Evolutionary conservation across 768 basidiomycete genomes (phyloP), one percentile per base, ranked within the genome.

Genomic region (Panus rudis): DNA sequence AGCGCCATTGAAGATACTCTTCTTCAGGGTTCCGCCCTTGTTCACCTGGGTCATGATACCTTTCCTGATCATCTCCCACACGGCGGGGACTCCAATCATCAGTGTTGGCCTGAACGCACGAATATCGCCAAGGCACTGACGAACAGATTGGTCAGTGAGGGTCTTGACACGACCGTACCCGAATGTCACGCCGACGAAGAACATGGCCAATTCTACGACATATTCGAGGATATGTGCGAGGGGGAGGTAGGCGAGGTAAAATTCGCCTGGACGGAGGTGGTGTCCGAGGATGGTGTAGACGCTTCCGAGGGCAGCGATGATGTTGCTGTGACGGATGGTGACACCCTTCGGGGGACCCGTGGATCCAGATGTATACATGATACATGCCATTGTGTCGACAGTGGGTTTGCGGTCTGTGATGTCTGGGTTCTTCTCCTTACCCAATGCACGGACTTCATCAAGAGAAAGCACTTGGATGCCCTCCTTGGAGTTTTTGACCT

Each of bases 11-110:
- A 99, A 99, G 23, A 94, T 59, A 37, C 62, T 69, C 67, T 81
- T 84, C 71, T 76, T 87, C 54, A 91, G 13, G 1, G 64, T 31
- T 7, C 89, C 83, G 2, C 80, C 66, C 3, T 75, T 56, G 45
- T 89, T 76, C 41, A 97, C 81, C 63, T 92, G 91, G 47, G 72
- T 60, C 8, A 92, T 56, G 58, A 99, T 93, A 24, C 92, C 92
- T 69, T 99, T 99, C 46, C 93, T 81, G 51, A 97, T 97, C 42
- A 79, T 83, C 65, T 99, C 94, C 92, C 92, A 99, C 1, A 98
- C 87, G 2, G 92, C 89, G 2, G 94, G 94, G 2, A 98, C 94
- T 41, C 92, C 94, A 41, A 90, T 78, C 76, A 98, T 82, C 64
- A 96, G 81, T n/a, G 81, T 74, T 5, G 94, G 94, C 32, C 71